Evolutionary conservation across 495 filamentous ascomycete species (phyloP), one percentile per base, ranked within the genome.

Genomic region (Penicillium lagena): DNA sequence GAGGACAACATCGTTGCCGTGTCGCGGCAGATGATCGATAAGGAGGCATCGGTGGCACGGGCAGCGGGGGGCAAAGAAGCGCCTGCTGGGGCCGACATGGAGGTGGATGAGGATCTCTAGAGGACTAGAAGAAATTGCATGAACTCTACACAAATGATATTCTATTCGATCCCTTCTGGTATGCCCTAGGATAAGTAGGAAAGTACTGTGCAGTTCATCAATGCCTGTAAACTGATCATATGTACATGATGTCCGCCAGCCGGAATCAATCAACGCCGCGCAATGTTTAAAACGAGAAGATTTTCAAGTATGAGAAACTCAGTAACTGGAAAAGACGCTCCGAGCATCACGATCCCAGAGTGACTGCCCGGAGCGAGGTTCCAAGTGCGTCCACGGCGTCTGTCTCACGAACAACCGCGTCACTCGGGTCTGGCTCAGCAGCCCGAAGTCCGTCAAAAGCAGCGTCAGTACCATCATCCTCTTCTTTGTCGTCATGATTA

Each of bases 1-100:
- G 93, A 98, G 69, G 91, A 97, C 73, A 98, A 98, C 66, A 97
- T 98, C 44, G 93, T 98, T 6, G 86, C 89, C 7, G 90, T 96
- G 5, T 90, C 90, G 40, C 77, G 90, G 51, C 90, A 96, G 66
- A 96, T 98, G 93, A 96, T 98, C 52, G 94, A 97, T 71, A 98
- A 97, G 70, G 94, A 97, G 61, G 93, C 93, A 10, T 89, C 76
- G 7, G 72, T 82, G 45, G 79, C 82, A 14, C 76, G 75, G 45
- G 61, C 62, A 39, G 66, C 72, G 15, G 51, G 55, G 27, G 55
- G 62, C 30, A 83, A 82, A 46, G 78, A 75, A 14, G 62, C 68
- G 31, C 47, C 75, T 29, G 80, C 81, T 40, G 83, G 75, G 12
- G 72, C 53, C 42, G 60, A 49, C 36, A 79, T 83, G 77, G 78